These are phyloP conservation scores for Quercus alba DNA, from an alignment of 306 rosid genomes.

Conservation along the genomic window DNA sequence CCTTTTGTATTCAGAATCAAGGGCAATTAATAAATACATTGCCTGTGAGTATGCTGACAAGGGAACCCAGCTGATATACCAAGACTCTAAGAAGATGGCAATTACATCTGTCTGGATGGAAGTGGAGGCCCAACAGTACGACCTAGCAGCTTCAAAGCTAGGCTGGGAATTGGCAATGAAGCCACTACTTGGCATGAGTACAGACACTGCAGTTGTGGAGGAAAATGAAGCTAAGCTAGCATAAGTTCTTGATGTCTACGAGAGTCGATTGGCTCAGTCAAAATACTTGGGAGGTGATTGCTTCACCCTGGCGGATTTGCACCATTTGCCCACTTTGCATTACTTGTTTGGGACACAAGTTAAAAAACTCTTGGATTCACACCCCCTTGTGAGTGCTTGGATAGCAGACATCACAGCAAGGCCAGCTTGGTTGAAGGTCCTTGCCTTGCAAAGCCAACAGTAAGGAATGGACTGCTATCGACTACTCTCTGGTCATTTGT, in stretches of 20 bases:
- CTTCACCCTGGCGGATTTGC: constrained; percentile 67
- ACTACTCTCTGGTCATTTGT: background rate
- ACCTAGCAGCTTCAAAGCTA: constrained; percentile 53
- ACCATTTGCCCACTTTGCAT: constrained; percentile 49
- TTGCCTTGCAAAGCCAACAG: constrained; percentile 22
- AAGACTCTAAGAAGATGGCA: constrained; percentile 47
- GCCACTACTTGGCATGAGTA: constrained; percentile 22
- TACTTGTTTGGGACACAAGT: constrained; percentile 38
- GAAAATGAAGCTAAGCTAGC: constrained; percentile 45
- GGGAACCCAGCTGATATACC: constrained; percentile 39
- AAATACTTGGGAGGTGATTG: constrained; percentile 57
- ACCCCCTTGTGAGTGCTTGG: constrained; percentile 58
- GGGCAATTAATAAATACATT: constrained; percentile 60
- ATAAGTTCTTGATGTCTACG: constrained; percentile 58
- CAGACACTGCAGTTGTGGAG: constrained; percentile 45
- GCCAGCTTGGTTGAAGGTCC: constrained; percentile 68
- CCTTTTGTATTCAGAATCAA: constrained; percentile 49
- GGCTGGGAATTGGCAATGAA: constrained; percentile 39
- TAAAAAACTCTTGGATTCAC: constrained; percentile 41
- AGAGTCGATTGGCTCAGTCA: constrained; percentile 36
- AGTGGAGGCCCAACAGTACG: constrained; percentile 52
- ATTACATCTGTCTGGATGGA: constrained; percentile 41
- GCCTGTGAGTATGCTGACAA: constrained; percentile 37
- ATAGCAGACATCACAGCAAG: constrained; percentile 57
- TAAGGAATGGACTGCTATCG: background rate